A percentile compares a stretch with the other conserved stretches of the same genome.
Conservation (phyloP, 2,329 filamentous ascomycete genomes). For the Colletotrichum sp. region DNA sequence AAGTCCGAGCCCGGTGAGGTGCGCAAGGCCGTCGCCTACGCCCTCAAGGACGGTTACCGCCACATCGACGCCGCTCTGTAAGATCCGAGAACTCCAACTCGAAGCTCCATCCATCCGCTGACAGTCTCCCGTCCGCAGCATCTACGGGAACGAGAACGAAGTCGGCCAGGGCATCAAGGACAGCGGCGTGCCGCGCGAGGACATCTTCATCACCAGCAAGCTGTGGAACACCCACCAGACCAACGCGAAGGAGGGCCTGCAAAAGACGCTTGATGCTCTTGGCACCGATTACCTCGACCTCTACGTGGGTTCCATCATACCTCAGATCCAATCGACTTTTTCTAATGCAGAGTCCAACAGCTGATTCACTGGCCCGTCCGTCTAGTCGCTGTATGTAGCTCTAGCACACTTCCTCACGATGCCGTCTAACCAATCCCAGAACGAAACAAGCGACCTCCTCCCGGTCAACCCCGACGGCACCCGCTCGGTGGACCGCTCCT, state of each 20-base stretch:
- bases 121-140: background rate
- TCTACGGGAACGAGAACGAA: background rate
- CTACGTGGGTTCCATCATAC: rapidly evolving
- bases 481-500: background rate
- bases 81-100: background rate
- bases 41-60: background rate
- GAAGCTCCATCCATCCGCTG: rapidly evolving
- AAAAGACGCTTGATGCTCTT: background rate
- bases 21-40: background rate
- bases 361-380: background rate
- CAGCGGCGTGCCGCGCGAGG: background rate
- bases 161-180: background rate
- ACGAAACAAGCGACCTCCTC: background rate
- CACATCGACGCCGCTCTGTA: background rate
- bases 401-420: background rate
- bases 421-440: background rate
- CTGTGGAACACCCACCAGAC: background rate
- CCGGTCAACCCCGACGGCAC: background rate
- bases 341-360: rapidly evolving
- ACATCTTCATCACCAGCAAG: background rate
- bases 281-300: background rate
- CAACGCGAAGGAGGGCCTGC: background rate
- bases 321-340: background rate
- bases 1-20: background rate
- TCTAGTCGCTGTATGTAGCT: background rate